Base-by-base conservation (phyloP, 129 eudicot genomes). In the Pseudognaphalium luteoalbum region DNA sequence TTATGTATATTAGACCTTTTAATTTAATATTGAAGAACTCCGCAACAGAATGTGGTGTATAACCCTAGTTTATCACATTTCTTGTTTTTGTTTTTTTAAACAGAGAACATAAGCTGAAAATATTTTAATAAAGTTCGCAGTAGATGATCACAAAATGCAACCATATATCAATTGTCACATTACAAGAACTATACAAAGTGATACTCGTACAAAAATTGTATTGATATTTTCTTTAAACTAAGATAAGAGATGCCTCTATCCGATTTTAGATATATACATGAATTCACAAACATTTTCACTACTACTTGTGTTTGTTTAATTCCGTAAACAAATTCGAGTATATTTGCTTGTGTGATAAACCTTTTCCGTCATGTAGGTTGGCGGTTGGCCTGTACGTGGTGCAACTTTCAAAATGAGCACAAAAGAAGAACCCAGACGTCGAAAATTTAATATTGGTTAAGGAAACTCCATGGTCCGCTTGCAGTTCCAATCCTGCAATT, bases 401-500 rank as follows among this genome's bases (percentile, higher is more conserved):
- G 5, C 17, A 44, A 44, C 39, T 35, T 35, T 6, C 8, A 6
- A 35, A 35, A 5, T 35, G 39, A 35, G 6, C 39, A 35, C 39
- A 35, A 35, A 5, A 35, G 39, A 35, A 35, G 39, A 35, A 35
- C 5, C 39, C 39, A 5, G 5, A 35, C 7, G 6, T 35, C 39
- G 7, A 6, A 8, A 35, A 5, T 6, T 35, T 35, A 35, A 35
- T 35, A 35, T 35, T 35, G 5, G 39, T 35, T 35, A 35, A 35
- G 7, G 8, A 35, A 35, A 35, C 39, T 35, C 39, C 39, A 35
- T 6, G 6, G 39, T 35, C 8, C 39, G 7, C 39, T 5, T 35
- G 86, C 86, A 16, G 87, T 83, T 64, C 92, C 87, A 25, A 88
- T 85, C 83, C 89, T 88, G 89, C 79, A 80, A 33, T 71, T 30